A percentile compares a stretch with the other conserved stretches of the same genome.
Conservation (phyloP, 345 rosid genomes). For the Brassica juncea region DNA sequence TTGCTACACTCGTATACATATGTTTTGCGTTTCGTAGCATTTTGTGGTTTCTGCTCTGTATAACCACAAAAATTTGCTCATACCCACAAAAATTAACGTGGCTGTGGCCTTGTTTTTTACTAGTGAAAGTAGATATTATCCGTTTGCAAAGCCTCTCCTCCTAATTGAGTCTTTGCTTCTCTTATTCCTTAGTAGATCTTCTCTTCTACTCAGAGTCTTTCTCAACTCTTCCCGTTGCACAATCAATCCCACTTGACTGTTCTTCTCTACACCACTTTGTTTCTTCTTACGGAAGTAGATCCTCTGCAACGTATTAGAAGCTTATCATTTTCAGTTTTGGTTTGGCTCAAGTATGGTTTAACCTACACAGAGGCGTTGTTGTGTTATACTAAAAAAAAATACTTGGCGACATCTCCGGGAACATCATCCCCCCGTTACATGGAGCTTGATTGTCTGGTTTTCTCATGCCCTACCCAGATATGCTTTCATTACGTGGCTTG, state of each 20-base stretch:
- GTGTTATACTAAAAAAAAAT: neutral
- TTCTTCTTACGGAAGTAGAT: no score
- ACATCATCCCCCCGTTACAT: neutral
- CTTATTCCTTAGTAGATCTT: neutral
- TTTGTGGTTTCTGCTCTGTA: no score
- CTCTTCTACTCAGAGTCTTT: neutral
- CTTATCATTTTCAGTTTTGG: neutral
- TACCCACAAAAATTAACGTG: no score
- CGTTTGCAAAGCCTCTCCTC: neutral
- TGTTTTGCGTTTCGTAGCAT: no score
- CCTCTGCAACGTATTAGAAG: no score
- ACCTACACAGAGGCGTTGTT: neutral
- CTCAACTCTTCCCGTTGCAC: no score
- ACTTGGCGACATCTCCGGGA: neutral
- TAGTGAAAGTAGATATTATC: neutral
- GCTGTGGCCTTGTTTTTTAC: no score
- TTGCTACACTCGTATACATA: no score
- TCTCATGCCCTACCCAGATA: neutral
- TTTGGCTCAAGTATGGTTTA: neutral
- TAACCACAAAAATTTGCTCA: no score
- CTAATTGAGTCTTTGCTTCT: neutral
- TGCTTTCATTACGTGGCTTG: neutral
- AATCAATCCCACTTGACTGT: no score
- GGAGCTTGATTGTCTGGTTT: neutral
- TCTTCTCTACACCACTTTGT: no score